Conservation (phyloP, 768 basidiomycete genomes). For the Lentinula sp. region DNA sequence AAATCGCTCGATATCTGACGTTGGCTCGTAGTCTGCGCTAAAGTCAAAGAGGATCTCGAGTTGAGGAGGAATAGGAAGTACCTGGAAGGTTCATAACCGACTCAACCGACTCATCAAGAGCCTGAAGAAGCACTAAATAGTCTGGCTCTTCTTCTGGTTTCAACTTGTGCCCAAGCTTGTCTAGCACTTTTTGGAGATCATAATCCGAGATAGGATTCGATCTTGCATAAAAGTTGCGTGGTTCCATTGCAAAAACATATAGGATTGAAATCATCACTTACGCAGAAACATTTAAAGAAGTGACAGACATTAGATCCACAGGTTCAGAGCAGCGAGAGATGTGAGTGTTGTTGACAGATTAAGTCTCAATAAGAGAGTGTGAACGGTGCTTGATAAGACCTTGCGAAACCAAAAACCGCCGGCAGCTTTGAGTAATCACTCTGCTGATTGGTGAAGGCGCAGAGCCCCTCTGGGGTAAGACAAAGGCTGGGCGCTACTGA, state of each 20-base stretch:
- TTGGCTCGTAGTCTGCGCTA: background rate
- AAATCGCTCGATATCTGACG: background rate
- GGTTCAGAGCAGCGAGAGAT: background rate
- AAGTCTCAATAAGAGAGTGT: too few species aligned
- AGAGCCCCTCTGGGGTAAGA: too few species aligned
- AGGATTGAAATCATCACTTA: background rate
- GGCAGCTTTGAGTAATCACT: too few species aligned
- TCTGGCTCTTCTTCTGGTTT: conserved; percentile 1
- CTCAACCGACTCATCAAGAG: conserved; percentile 1
- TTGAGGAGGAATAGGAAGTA: background rate
- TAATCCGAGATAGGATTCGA: background rate
- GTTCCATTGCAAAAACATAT: background rate
- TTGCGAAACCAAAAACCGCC: too few species aligned
- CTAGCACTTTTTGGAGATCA: background rate
- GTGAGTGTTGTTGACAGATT: too few species aligned
- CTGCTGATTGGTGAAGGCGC: too few species aligned
- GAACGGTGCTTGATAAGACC: too few species aligned
- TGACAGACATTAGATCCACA: background rate
- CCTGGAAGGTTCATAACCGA: conserved; percentile 1
- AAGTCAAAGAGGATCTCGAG: background rate
- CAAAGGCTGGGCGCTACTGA: too few species aligned
- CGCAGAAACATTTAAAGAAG: background rate
- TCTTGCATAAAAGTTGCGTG: background rate
- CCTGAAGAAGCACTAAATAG: conserved; percentile 1
- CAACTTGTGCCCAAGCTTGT: background rate